Evolutionary conservation across 768 basidiomycete genomes (phyloP).

Genomic region (Pleurotus eryngii): DNA sequence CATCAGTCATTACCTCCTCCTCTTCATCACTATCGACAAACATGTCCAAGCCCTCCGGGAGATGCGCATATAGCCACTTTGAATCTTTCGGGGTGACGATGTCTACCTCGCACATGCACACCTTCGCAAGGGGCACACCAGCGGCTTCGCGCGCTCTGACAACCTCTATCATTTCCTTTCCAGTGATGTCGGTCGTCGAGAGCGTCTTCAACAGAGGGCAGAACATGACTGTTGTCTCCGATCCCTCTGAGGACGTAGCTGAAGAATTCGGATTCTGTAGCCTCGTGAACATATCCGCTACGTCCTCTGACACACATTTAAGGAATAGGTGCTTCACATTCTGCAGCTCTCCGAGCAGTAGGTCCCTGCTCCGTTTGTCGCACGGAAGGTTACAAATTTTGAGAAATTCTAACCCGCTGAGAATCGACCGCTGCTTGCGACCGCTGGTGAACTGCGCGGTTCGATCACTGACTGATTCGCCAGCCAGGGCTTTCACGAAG

Average conservation of each 20-base stretch:
- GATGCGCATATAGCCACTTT: slow-evolving; percentile 48
- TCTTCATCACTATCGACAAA: slow-evolving; percentile 54
- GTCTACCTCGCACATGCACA: slow-evolving; percentile 41
- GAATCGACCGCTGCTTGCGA: slow-evolving; percentile 37
- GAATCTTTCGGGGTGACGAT: slow-evolving; percentile 37
- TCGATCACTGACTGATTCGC: neutral
- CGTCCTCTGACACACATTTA: slow-evolving; percentile 27
- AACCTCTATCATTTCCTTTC: slow-evolving; percentile 37
- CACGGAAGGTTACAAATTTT: slow-evolving; percentile 52
- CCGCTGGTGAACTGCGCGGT: neutral
- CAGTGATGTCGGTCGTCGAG: slow-evolving; percentile 41
- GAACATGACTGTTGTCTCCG: slow-evolving; percentile 23
- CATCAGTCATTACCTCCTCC: slow-evolving; percentile 26
- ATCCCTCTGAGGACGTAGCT: neutral
- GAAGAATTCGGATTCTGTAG: slow-evolving; percentile 12
- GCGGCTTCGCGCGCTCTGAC: slow-evolving; percentile 37
- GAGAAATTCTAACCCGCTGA: slow-evolving; percentile 47
- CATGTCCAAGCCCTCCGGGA: slow-evolving; percentile 45
- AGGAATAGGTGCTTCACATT: slow-evolving; percentile 43
- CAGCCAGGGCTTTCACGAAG: slow-evolving; percentile 42
- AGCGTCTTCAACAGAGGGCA: slow-evolving; percentile 53
- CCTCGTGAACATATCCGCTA: slow-evolving; percentile 16
- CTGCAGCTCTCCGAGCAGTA: slow-evolving; percentile 44
- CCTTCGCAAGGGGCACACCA: slow-evolving; percentile 42
- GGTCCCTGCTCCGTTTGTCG: slow-evolving; percentile 24